phyloP scores from a whole-genome alignment of 768 basidiomycete genomes.

The Psilocybe sp. region DNA sequence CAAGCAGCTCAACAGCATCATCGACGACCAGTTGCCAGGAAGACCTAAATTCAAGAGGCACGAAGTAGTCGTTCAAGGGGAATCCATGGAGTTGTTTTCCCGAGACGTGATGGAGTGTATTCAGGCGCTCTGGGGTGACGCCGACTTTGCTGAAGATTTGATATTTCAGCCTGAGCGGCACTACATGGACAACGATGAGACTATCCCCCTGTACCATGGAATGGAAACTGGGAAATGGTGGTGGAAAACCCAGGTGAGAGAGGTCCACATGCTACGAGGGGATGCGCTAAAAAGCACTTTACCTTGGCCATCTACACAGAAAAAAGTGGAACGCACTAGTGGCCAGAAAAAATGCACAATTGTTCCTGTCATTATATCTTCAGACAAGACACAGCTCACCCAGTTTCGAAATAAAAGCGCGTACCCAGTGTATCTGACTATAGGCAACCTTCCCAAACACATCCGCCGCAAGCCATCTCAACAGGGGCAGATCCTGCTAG shows the following conservation, averaged over 20 bases:
- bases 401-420: slow-evolving; percentile 33
- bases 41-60: slow-evolving; percentile 24
- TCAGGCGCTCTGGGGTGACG: background rate
- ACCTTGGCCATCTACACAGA: too few species aligned
- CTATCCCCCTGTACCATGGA: background rate
- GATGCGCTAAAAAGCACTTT: too few species aligned
- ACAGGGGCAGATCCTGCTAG: slow-evolving; percentile 31
- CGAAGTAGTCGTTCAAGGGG: slow-evolving; percentile 19
- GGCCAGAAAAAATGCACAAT: slow-evolving; percentile 12
- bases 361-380: slow-evolving; percentile 36
- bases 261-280: too few species aligned
- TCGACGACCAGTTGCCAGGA: slow-evolving; percentile 22
- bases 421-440: slow-evolving; percentile 41
- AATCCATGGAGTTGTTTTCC: background rate
- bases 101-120: background rate
- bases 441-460: slow-evolving; percentile 35
- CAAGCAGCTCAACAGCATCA: slow-evolving; percentile 23
- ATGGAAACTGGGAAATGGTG: slow-evolving; percentile 4
- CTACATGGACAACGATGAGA: background rate
- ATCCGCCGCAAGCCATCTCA: slow-evolving; percentile 26
- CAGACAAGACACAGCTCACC: slow-evolving; percentile 28
- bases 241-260: slow-evolving; percentile 1
- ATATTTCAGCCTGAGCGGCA: background rate
- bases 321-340: too few species aligned
- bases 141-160: background rate